Evolutionary conservation across 176 grass and related monocot genomes (phyloP).

Genomic region (Carex littledalei): DNA sequence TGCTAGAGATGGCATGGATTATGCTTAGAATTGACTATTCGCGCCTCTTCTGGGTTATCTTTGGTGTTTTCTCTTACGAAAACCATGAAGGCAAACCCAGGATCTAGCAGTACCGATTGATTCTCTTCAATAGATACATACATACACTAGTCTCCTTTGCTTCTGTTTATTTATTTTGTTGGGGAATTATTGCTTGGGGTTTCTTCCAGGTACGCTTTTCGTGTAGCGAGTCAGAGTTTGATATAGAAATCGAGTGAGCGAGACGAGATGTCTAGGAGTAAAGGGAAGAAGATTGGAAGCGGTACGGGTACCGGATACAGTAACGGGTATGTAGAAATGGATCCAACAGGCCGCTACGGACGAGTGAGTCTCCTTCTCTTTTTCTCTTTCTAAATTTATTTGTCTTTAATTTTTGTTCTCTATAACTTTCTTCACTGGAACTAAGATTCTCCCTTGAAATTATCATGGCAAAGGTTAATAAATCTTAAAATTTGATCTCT

Average conservation of each 20-base stretch:
- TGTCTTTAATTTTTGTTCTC: not conserved
- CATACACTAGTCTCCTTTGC: not conserved
- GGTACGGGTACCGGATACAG: not conserved
- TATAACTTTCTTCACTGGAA: not conserved
- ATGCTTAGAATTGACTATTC: conserved; percentile 37
- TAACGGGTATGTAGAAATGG: conserved; percentile 86
- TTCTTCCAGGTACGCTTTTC: not conserved
- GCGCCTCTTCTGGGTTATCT: conserved; percentile 47
- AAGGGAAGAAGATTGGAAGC: conserved; percentile 3
- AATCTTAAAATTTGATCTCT: not conserved
- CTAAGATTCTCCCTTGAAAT: not conserved
- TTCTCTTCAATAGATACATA: not conserved
- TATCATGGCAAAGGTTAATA: not conserved
- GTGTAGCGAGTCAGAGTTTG: not conserved
- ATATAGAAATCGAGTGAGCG: conserved; percentile 14
- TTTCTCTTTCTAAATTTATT: not conserved
- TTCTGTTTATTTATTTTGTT: not conserved
- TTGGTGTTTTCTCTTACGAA: conserved; percentile 31
- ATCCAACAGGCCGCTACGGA: conserved; percentile 78
- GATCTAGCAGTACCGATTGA: conserved; percentile 31
- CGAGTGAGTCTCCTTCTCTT: conserved; percentile 45
- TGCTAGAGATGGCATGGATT: conserved; percentile 43
- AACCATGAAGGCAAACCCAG: conserved; percentile 27
- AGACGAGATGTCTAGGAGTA: conserved; percentile 17
- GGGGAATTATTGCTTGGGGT: not conserved